Conservation (phyloP, 164 flowering plant genomes). For the Euptelea pleiosperma region DNA sequence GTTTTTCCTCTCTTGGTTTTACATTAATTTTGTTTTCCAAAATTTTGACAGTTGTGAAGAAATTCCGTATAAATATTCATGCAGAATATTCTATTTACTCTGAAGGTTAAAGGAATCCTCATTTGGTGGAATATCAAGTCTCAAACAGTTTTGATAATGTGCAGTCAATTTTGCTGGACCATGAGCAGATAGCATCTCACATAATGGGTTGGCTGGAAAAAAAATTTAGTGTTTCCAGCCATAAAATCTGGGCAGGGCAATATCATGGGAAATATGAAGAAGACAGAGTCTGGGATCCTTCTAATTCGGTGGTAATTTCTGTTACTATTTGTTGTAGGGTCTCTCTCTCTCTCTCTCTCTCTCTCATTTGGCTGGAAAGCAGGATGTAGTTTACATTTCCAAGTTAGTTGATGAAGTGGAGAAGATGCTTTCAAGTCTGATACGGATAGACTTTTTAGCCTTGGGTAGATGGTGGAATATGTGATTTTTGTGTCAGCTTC, state of each 20-base stretch:
- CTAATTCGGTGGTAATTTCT: slow-evolving; percentile 43
- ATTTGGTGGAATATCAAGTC: background rate
- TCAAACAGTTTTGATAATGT: background rate
- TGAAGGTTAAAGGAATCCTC: background rate
- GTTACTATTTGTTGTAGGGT: slow-evolving; percentile 2
- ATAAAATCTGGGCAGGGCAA: slow-evolving; percentile 44
- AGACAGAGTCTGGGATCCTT: slow-evolving; percentile 41
- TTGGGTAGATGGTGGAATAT: background rate
- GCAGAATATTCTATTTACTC: background rate
- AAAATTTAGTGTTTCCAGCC: slow-evolving; percentile 62
- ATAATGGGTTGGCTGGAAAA: slow-evolving; percentile 84
- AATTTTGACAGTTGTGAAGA: background rate
- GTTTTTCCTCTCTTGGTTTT: background rate
- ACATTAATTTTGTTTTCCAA: background rate
- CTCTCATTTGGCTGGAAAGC: background rate
- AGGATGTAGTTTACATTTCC: background rate
- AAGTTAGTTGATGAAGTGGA: background rate
- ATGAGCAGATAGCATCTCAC: slow-evolving; percentile 35
- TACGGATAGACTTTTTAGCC: background rate
- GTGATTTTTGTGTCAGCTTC: background rate
- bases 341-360: background rate
- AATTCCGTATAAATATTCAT: background rate
- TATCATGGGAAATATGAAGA: slow-evolving; percentile 52
- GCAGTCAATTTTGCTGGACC: slow-evolving; percentile 27
- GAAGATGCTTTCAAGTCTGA: background rate